Base-by-base conservation (phyloP, 441 rosid genomes). In the Erysimum pusillum region DNA sequence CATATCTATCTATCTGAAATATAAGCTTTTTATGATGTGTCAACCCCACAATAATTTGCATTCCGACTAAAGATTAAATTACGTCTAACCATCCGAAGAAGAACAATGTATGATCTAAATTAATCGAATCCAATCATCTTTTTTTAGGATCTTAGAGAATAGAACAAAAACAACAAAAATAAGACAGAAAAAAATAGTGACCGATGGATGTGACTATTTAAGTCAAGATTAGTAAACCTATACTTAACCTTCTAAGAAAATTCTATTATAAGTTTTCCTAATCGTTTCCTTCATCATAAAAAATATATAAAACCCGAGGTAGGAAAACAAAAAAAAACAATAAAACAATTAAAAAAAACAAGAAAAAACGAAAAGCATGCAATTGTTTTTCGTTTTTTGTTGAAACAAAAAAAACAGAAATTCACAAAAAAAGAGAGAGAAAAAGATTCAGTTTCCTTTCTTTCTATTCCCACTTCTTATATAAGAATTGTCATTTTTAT, bases 281-380 rank as follows among this genome's bases (percentile, higher is more conserved):
- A 59, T 34, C 61, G 14, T 77, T 49, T 31, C 48, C 9, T 36
- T 60, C 36, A 56, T 39, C 31, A 61, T 31, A 52, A 36, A 74
- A 8, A 8, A 1, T 3, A 45, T 79, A 79, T 78, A 73, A 73
- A 73, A 52, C 39, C 65, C 5, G 3, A 41, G 66, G 20, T 18
- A n/a, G 12, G 10, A 39, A 42, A 32, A 28, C 4, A 46, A 25
- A 35, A 25, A 35, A 67, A 18, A 54, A 5, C 20, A 71, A 48
- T 25, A 63, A 62, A 65, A 28, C 28, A 64, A 58, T 4, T 9
- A 34, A 13, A 34, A 22, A 38, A 62, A 51, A 70, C 71, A 76
- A 61, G 49, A 66, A 78, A 78, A 78, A 78, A 46, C 81, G 75
- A 78, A 78, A 73, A 78, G 71, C 78, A 78, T 78, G 81, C 66